Conservation (phyloP, 108 stramenopile species). For the Licmophora abbreviata region DNA sequence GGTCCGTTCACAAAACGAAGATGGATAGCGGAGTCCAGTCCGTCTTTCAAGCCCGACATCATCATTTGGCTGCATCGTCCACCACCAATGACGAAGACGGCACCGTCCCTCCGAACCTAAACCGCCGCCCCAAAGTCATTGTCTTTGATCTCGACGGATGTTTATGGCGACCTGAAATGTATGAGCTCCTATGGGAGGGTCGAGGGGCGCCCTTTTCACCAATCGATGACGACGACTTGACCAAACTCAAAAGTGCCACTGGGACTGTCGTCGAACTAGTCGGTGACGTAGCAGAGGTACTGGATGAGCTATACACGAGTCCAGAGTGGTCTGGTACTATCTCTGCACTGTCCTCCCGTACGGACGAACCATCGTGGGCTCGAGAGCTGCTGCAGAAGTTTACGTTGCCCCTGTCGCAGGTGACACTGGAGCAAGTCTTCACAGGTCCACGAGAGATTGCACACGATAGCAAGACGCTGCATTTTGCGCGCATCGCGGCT, state of each 20-base stretch:
- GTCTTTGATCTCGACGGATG: slow-evolving; percentile 78
- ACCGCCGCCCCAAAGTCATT: slow-evolving; percentile 52
- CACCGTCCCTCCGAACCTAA: too few relatives aligned
- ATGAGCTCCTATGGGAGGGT: slow-evolving; percentile 29
- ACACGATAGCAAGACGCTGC: slow-evolving; percentile 40
- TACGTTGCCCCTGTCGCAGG: slow-evolving; percentile 5
- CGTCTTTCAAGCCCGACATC: too few relatives aligned
- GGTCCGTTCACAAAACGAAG: too few relatives aligned
- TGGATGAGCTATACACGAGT: slow-evolving; percentile 13
- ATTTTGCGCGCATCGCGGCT: slow-evolving; percentile 44
- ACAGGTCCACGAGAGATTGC: slow-evolving; percentile 47
- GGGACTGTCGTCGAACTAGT: slow-evolving; percentile 17
- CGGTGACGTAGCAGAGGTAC: slow-evolving; percentile 14
- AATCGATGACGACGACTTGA: slow-evolving; percentile 1
- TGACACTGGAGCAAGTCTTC: slow-evolving; percentile 28
- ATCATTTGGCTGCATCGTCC: too few relatives aligned
- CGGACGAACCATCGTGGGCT: slow-evolving; percentile 64
- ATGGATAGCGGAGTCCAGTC: too few relatives aligned
- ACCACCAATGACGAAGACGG: too few relatives aligned
- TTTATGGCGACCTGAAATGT: slow-evolving; percentile 75
- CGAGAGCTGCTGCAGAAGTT: slow-evolving; percentile 52
- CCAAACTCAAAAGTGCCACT: slow-evolving; percentile 1
- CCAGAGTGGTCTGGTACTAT: slow-evolving; percentile 5
- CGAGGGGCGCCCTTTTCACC: slow-evolving; percentile 18
- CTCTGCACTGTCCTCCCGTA: slow-evolving; percentile 56